These are phyloP conservation scores for Aristolochia californica DNA, from an alignment of 164 flowering plant genomes.

Conservation along the genomic window DNA sequence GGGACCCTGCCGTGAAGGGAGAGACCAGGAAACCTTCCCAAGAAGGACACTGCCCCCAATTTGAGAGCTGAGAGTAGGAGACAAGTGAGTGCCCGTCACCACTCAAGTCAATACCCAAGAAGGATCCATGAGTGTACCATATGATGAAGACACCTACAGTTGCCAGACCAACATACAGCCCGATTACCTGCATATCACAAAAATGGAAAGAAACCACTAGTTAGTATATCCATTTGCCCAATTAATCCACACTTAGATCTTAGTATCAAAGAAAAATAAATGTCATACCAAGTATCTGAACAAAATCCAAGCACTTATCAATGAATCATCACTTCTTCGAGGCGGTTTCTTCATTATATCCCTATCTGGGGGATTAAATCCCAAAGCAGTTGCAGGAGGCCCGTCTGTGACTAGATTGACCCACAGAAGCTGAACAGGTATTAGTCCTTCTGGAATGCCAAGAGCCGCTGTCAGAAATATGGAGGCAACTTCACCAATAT, in stretches of 20 bases:
- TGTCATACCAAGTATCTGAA: slow-evolving; percentile 76
- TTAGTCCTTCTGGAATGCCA: slow-evolving; percentile 87
- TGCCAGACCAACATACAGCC: slow-evolving; percentile 75
- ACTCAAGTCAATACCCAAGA: slow-evolving; percentile 63
- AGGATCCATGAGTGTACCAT: slow-evolving; percentile 72
- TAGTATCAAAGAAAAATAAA: neutral
- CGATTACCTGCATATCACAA: slow-evolving; percentile 49
- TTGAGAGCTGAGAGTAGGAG: slow-evolving; percentile 59
- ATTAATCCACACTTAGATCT: no score
- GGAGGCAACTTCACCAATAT: slow-evolving; percentile 87
- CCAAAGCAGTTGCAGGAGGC: slow-evolving; percentile 92
- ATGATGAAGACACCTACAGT: slow-evolving; percentile 80
- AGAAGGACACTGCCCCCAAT: slow-evolving; percentile 65
- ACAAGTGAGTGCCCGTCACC: slow-evolving; percentile 76
- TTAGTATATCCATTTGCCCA: neutral
- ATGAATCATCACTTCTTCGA: slow-evolving; percentile 73
- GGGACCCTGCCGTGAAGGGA: slow-evolving; percentile 64
- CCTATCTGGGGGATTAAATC: slow-evolving; percentile 86
- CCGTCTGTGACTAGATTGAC: slow-evolving; percentile 96
- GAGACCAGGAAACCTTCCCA: slow-evolving; percentile 58
- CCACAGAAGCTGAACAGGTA: slow-evolving; percentile 96
- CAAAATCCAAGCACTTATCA: slow-evolving; percentile 75
- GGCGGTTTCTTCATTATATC: slow-evolving; percentile 90
- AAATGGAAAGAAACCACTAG: neutral
- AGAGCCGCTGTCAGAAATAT: slow-evolving; percentile 84